Evolutionary conservation across 306 rosid genomes (phyloP), one percentile per base, ranked within the genome.

Genomic region (Cyamopsis tetragonoloba): DNA sequence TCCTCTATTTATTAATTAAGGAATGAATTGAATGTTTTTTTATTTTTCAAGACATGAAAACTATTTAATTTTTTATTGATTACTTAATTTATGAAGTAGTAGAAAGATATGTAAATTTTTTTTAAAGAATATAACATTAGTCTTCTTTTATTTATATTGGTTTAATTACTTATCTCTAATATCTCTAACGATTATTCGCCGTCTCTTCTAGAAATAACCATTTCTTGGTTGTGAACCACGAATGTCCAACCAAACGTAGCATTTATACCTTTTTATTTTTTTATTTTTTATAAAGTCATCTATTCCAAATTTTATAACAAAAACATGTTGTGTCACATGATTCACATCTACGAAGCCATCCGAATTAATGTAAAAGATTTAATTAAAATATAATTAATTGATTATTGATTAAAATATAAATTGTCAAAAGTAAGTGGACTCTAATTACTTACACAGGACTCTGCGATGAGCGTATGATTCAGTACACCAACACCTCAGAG

Each of bases 391-490:
- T 0, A 12, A 44, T 8, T 43, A 62, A 42, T 62, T 18, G 15
- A 30, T 47, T 28, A 27, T n/a, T n/a, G n/a, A 28, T n/a, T 0
- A 1, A 2, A 32, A 4, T n/a, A 32, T 31, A 28, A 53, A 2
- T 15, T 23, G 50, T 44, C 14, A 60, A 46, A 11, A 59, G 41
- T 5, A 11, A 71, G 61, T 24, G 70, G 42, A 60, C 69, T 58
- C 3, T 7, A 23, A 28, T 42, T 13, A 42, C 34, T 57, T 19
- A 44, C 56, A 9, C 35, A 42, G 10, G 6, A 49, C 13, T 8
- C 58, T 10, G 39, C 19, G 4, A 6, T 13, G 3, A 31, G 13
- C 9, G 17, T 4, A 18, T 19, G 46, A 50, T 62, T 34, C 30
- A 6, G 1, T 56, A 39, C 77, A 72, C 4, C 62, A 4, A 18